Percentiles rank a stretch among this genome's conserved stretches.
phyloP scores from a whole-genome alignment of 345 rosid species.

The Excoecaria agallocha region DNA sequence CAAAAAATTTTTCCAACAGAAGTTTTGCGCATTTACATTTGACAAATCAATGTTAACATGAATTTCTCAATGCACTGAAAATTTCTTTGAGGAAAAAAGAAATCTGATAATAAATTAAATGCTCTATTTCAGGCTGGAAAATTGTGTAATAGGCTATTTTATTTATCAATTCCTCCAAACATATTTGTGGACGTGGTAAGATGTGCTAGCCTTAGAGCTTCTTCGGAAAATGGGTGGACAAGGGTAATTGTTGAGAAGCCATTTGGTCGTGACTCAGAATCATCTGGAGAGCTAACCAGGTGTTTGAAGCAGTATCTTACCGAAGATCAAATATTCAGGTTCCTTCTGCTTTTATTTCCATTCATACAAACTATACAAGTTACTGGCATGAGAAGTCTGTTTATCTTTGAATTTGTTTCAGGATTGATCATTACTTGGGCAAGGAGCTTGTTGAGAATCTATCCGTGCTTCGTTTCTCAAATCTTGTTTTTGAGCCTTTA shows the following conservation, averaged over 20 bases:
- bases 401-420: slow-evolving; percentile 15
- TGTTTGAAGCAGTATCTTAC: slow-evolving; percentile 66
- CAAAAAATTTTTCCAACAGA: neutral
- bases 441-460: slow-evolving; percentile 95
- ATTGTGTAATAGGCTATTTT: slow-evolving; percentile 68
- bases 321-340: slow-evolving; percentile 94
- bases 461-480: slow-evolving; percentile 90
- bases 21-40: neutral
- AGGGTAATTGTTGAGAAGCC: slow-evolving; percentile 93
- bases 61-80: neutral
- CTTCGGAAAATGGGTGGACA: slow-evolving; percentile 78
- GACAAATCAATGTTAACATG: neutral
- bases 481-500: slow-evolving; percentile 86
- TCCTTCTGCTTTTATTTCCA: slow-evolving; percentile 7
- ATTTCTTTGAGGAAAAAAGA: neutral
- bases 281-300: slow-evolving; percentile 77
- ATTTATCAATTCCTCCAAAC: slow-evolving; percentile 84
- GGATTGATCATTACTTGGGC: slow-evolving; percentile 92
- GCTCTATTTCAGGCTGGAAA: slow-evolving; percentile 51
- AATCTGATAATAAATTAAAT: neutral
- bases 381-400: neutral
- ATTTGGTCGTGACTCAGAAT: slow-evolving; percentile 81
- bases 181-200: slow-evolving; percentile 80
- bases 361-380: neutral
- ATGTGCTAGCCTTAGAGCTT: slow-evolving; percentile 72